Percentiles rank a stretch among this genome's conserved stretches.
phyloP scores from a whole-genome alignment of 2,329 filamentous ascomycete genomes.

The Monilinia fructicola region DNA sequence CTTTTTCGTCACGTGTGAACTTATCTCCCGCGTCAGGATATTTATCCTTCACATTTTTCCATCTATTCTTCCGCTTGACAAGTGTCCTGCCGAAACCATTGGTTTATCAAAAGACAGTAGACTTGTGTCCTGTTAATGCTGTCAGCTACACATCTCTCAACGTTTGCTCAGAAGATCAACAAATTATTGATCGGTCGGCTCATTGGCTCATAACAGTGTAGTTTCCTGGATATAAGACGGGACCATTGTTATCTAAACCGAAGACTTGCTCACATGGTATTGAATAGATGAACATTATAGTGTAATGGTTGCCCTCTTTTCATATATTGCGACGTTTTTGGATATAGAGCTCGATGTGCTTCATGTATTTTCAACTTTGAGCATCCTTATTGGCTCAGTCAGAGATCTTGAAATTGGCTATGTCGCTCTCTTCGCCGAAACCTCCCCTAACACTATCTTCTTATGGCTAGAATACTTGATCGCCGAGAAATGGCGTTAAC shows the following conservation, averaged over 20 bases:
- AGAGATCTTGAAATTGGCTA: background rate
- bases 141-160: background rate
- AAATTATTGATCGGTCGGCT: background rate
- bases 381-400: background rate
- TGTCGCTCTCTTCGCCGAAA: background rate
- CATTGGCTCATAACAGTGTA: background rate
- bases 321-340: background rate
- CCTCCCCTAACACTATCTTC: no score
- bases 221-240: background rate
- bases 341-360: background rate
- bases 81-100: background rate
- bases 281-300: constrained; percentile 7
- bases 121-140: background rate
- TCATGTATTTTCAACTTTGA: no score
- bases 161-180: background rate
- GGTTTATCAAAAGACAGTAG: background rate
- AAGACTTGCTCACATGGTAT: constrained; percentile 10
- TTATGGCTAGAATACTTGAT: background rate
- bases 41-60: constrained; percentile 11
- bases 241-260: constrained; percentile 5
- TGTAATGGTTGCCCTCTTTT: background rate
- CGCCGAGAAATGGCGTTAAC: background rate
- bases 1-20: background rate
- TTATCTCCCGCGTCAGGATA: background rate
- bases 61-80: constrained; percentile 1